phyloP scores from a whole-genome alignment of 202 grass and related monocot genomes.

The Setaria viridis region DNA sequence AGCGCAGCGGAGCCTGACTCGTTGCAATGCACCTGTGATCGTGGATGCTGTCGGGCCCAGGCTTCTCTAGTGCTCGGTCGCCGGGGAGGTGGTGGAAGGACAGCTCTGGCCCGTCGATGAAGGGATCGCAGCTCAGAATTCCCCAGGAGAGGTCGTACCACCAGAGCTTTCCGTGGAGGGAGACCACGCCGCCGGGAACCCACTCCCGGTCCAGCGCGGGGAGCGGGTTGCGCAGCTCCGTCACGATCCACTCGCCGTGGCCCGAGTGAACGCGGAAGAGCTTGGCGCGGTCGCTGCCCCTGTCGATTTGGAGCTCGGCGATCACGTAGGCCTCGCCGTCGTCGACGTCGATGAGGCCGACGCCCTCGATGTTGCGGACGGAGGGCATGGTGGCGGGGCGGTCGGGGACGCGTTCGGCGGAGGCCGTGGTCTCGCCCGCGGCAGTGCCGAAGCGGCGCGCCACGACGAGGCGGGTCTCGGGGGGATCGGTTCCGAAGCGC shows the following conservation, averaged over 20 bases:
- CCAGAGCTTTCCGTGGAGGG: neutral
- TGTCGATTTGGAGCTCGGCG: neutral
- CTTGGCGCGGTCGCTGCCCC: neutral
- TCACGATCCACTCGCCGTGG: neutral
- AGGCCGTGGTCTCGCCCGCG: neutral
- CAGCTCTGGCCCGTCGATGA: too few relatives aligned
- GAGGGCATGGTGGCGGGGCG: neutral
- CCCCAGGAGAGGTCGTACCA: constrained; percentile 11
- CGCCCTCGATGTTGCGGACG: neutral
- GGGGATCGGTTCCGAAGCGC: neutral
- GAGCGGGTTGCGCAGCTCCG: neutral
- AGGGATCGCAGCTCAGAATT: neutral
- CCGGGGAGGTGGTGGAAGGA: too few relatives aligned
- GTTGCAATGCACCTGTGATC: too few relatives aligned
- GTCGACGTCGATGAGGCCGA: neutral
- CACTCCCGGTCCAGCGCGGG: neutral
- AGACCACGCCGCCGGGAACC: neutral
- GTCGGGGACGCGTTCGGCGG: neutral
- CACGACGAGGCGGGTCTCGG: neutral
- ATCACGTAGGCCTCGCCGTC: neutral
- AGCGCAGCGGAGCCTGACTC: too few relatives aligned
- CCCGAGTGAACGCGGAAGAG: neutral
- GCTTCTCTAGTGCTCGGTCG: too few relatives aligned
- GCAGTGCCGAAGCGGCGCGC: neutral
- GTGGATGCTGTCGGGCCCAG: too few relatives aligned